Evolutionary conservation across 2,329 filamentous ascomycete species (phyloP).

Genomic region (Fusarium falciforme): DNA sequence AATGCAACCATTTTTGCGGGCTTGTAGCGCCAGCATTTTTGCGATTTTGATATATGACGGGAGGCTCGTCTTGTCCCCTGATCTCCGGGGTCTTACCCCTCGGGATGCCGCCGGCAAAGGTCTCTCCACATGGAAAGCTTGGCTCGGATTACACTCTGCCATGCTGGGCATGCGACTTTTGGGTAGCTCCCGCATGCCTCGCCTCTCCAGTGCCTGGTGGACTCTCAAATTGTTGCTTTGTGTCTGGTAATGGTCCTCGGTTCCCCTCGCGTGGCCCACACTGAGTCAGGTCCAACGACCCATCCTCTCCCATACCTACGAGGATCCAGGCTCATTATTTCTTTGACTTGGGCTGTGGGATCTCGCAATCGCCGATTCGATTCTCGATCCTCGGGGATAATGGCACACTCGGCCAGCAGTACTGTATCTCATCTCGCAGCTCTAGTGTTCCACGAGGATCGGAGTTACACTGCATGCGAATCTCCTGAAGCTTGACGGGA

Average conservation of each 20-base stretch:
- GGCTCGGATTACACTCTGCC: slow-evolving; percentile 1
- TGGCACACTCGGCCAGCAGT: neutral
- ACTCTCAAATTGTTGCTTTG: neutral
- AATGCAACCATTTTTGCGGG: slow-evolving; percentile 1
- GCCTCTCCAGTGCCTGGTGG: neutral
- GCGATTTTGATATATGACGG: slow-evolving; percentile 34
- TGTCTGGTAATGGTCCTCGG: neutral
- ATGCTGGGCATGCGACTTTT: neutral
- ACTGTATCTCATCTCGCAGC: neutral
- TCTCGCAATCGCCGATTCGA: slow-evolving; percentile 11
- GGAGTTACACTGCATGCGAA: slow-evolving; percentile 35
- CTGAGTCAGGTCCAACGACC: neutral
- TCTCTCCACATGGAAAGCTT: slow-evolving; percentile 21
- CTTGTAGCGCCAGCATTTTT: slow-evolving; percentile 21
- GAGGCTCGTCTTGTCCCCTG: neutral
- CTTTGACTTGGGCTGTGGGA: neutral
- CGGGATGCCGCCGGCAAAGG: slow-evolving; percentile 34
- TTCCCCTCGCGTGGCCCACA: slow-evolving; percentile 2
- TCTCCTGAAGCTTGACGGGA: slow-evolving; percentile 19
- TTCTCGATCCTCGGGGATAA: neutral
- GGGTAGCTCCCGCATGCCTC: slow-evolving; percentile 9
- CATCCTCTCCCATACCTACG: slow-evolving; percentile 16
- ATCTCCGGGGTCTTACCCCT: neutral
- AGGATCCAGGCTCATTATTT: slow-evolving; percentile 3
- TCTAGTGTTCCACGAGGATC: slow-evolving; percentile 20